phyloP scores from a whole-genome alignment of 140 eudicot genomes.

The Anethum foeniculum region DNA sequence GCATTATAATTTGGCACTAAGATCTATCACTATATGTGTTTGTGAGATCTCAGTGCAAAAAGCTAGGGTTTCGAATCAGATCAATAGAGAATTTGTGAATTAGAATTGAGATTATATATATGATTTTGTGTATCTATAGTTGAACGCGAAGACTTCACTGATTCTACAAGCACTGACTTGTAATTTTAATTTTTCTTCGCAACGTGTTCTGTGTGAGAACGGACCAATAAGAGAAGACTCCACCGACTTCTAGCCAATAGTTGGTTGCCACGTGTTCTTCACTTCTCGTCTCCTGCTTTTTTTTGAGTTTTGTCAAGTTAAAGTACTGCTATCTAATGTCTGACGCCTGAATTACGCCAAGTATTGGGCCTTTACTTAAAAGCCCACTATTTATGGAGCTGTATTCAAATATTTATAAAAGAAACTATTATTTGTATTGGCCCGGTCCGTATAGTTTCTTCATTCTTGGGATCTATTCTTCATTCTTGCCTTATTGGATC shows the following conservation, averaged over 20 bases:
- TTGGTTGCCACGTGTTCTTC: slow-evolving; percentile 31
- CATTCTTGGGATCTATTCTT: too few relatives aligned
- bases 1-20: slow-evolving; percentile 33
- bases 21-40: neutral
- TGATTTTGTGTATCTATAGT: neutral
- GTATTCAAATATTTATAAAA: neutral
- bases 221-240: slow-evolving; percentile 53
- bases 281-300: neutral
- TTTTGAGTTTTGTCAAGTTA: neutral
- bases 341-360: neutral
- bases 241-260: slow-evolving; percentile 33
- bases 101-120: neutral
- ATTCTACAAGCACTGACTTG: neutral
- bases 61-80: slow-evolving; percentile 21
- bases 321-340: neutral
- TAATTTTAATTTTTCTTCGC: slow-evolving; percentile 6
- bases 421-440: neutral
- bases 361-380: neutral
- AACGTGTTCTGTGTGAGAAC: slow-evolving; percentile 47
- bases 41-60: slow-evolving; percentile 15
- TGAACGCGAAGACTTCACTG: neutral
- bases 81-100: neutral
- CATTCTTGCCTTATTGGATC: too few relatives aligned
- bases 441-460: neutral
- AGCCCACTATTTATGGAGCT: neutral